These are phyloP conservation scores for Xanthoparmelia taractica DNA, from an alignment of 495 filamentous ascomycete genomes.

Conservation along the genomic window DNA sequence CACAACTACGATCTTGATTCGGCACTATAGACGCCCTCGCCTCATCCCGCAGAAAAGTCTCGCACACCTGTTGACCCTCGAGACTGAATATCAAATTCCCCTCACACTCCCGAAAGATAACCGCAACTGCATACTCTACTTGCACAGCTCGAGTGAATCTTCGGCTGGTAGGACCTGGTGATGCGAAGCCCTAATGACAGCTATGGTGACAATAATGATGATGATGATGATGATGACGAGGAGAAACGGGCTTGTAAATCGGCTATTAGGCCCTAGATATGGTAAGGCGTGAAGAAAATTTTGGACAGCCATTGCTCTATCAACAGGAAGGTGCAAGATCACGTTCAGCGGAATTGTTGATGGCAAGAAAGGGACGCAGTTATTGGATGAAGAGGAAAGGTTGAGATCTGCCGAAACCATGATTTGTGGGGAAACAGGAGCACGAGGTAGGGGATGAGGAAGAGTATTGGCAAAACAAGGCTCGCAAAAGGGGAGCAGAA, in stretches of 20 bases:
- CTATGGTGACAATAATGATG: not conserved
- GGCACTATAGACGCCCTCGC: not conserved
- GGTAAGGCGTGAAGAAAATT: not conserved
- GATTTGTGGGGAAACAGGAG: not conserved
- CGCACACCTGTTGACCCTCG: not conserved
- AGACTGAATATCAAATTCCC: not conserved
- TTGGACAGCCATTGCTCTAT: not conserved
- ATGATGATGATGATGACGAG: not conserved
- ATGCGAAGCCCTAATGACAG: not conserved
- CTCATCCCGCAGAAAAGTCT: not conserved
- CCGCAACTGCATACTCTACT: not conserved
- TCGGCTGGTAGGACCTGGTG: not conserved
- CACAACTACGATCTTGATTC: not conserved
- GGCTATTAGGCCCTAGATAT: not conserved
- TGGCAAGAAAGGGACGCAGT: not conserved
- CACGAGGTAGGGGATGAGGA: not conserved
- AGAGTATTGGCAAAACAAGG: too few species aligned
- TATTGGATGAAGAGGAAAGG: not conserved
- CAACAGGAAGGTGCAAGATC: not conserved
- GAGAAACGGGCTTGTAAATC: not conserved
- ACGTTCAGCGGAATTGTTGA: not conserved
- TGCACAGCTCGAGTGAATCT: not conserved
- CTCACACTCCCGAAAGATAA: not conserved
- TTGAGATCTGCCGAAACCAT: not conserved
- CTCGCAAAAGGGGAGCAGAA: too few species aligned